These are phyloP conservation scores for Albizia julibrissin DNA, from an alignment of 306 rosid genomes.

Conservation along the genomic window DNA sequence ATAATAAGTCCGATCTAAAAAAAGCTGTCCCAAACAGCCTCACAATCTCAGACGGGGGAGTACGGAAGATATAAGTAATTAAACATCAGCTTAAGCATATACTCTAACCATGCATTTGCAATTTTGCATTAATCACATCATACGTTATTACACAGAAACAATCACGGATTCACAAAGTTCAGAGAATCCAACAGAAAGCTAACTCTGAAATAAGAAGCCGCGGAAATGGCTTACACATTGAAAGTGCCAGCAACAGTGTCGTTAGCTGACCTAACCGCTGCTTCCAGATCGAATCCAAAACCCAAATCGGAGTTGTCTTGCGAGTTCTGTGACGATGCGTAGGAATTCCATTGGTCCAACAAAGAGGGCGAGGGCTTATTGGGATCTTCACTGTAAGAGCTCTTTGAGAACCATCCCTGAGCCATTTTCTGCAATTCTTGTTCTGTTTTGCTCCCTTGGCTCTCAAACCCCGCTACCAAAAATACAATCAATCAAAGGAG, in stretches of 20 bases:
- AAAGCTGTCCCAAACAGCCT: no score
- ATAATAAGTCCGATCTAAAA: no score
- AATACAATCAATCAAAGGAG: background rate
- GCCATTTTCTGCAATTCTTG: constrained; percentile 69
- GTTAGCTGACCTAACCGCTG: constrained; percentile 93
- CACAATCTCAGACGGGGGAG: background rate
- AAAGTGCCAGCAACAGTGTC: constrained; percentile 93
- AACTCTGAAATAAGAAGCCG: background rate
- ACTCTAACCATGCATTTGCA: background rate
- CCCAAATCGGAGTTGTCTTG: constrained; percentile 46
- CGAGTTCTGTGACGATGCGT: constrained; percentile 63
- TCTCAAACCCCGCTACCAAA: constrained; percentile 19
- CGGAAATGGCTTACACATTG: constrained; percentile 63
- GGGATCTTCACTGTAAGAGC: constrained; percentile 39
- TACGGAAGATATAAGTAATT: background rate
- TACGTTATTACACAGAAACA: background rate
- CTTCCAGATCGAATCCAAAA: constrained; percentile 86
- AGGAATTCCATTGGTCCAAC: constrained; percentile 89
- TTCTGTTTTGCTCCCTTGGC: constrained; percentile 1
- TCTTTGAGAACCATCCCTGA: constrained; percentile 81
- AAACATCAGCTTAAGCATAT: background rate
- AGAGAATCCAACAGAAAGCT: background rate
- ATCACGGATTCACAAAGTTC: background rate
- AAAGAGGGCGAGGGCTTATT: constrained; percentile 64
- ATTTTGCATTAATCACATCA: background rate